Evolutionary conservation across 257 asterid genomes (phyloP), one percentile per base, ranked within the genome.

Genomic region (Solanum paucissectum): DNA sequence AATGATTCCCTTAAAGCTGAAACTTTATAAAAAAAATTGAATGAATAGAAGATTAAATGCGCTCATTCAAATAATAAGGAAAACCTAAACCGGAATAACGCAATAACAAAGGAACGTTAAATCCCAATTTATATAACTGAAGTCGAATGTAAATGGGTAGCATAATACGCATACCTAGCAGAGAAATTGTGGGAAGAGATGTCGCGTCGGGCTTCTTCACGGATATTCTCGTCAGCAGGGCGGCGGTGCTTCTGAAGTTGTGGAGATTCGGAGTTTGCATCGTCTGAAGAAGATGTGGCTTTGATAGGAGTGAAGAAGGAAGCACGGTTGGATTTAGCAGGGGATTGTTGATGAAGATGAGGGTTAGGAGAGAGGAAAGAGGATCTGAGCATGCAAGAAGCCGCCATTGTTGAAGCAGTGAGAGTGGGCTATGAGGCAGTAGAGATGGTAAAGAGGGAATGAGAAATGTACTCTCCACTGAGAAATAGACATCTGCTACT

Each of bases 201-300:
- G 89, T 91, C 93, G 34, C 95, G 98, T 9, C 98, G 96, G 29
- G 98, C 98, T 89, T 95, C 98, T 12, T 95, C 96, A 14, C 98
- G 96, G 87, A 94, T 94, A 88, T 95, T 94, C 60, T 92, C 95
- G 14, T 92, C 95, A 87, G 96, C 90, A 73, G 94, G 92, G 62
- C 95, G 96, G 60, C 98, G 96, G 89, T 91, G 91, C 20, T 85
- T 85, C 29, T 87, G 92, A 38, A 87, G 42, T 18, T 18, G 62
- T n/a, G 91, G 20, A 16, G 87, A 79, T 79, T 32, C 11, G 9
- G 66, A 5, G 77, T 40, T 9, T 49, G 90, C 46, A 3, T 90
- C 88, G 23, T 91, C 92, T 20, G 95, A 27, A 5, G 86, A 82
- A 2, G 95, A 82, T 11, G 90, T 20, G 75, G 91, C 88, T 87